Conservation (phyloP, 352 stramenopile genomes). For the Globisporangium splendens region DNA sequence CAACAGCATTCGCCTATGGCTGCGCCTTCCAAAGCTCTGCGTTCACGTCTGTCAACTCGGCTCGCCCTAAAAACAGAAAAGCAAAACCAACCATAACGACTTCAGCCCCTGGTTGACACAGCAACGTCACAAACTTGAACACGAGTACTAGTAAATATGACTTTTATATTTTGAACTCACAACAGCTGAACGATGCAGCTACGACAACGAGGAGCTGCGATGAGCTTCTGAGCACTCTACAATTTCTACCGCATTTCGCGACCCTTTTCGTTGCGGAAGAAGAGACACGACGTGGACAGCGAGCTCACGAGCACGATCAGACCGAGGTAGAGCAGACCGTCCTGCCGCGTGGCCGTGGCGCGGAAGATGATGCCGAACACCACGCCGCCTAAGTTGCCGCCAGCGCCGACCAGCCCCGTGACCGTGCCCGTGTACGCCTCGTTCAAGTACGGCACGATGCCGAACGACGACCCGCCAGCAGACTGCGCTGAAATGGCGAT, state of each 20-base stretch:
- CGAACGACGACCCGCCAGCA: conserved; percentile 60
- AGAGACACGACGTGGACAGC: conserved; percentile 38
- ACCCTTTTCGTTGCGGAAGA: conserved; percentile 32
- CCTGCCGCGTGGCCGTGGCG: conserved; percentile 21
- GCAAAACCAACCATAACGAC: no score
- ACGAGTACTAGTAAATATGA: no score
- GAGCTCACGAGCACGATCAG: conserved; percentile 53
- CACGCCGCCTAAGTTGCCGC: conserved; percentile 68
- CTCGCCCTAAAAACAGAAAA: no score
- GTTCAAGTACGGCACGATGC: conserved; percentile 74
- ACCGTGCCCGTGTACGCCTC: conserved; percentile 61
- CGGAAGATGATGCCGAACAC: conserved; percentile 73
- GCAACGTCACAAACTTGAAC: no score
- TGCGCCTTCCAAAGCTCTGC: no score
- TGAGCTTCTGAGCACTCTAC: no score
- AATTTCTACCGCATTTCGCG: conserved; percentile 15
- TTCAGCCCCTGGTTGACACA: no score
- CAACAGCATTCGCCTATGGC: no score
- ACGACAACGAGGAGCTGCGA: no score
- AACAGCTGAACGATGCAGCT: no score
- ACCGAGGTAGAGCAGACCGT: conserved; percentile 52
- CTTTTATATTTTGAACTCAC: no score
- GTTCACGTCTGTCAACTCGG: no score
- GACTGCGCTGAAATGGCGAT: conserved; percentile 91
- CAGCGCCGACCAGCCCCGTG: conserved; percentile 60